phyloP scores from a whole-genome alignment of 306 rosid genomes.

The Cicer arietinum region DNA sequence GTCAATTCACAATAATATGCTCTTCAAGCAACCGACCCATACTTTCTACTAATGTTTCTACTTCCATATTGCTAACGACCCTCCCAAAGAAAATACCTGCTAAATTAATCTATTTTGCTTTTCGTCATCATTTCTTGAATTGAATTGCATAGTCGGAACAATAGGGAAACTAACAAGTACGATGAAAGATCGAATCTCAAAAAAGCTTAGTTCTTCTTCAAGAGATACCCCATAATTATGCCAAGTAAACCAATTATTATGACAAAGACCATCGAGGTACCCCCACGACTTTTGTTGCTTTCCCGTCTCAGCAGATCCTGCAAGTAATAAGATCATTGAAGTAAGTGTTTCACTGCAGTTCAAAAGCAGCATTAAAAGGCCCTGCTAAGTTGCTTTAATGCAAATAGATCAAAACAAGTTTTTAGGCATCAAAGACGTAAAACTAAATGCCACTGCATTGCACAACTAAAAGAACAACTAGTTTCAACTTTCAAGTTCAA shows the following conservation, averaged over 20 bases:
- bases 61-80: slow-evolving; percentile 52
- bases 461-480: not conserved
- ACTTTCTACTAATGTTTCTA: slow-evolving; percentile 50
- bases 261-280: slow-evolving; percentile 66
- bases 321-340: slow-evolving; percentile 40
- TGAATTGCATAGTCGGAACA: slow-evolving; percentile 48
- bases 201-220: slow-evolving; percentile 64
- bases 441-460: not conserved
- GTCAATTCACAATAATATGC: slow-evolving; percentile 47
- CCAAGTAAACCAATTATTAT: slow-evolving; percentile 69
- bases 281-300: slow-evolving; percentile 62
- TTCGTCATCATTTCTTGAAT: slow-evolving; percentile 55
- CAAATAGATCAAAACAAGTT: slow-evolving; percentile 19
- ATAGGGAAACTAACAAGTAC: slow-evolving; percentile 43
- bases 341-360: slow-evolving; percentile 20
- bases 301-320: slow-evolving; percentile 84
- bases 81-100: slow-evolving; percentile 39
- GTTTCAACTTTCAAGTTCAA: slow-evolving; percentile 1
- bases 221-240: slow-evolving; percentile 70
- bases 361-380: slow-evolving; percentile 30
- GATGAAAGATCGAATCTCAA: slow-evolving; percentile 38
- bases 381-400: not conserved
- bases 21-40: slow-evolving; percentile 51
- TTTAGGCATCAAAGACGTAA: not conserved
- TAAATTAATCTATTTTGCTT: slow-evolving; percentile 53